phyloP scores from a whole-genome alignment of 2,329 filamentous ascomycete species.

The Fusarium sp. region DNA sequence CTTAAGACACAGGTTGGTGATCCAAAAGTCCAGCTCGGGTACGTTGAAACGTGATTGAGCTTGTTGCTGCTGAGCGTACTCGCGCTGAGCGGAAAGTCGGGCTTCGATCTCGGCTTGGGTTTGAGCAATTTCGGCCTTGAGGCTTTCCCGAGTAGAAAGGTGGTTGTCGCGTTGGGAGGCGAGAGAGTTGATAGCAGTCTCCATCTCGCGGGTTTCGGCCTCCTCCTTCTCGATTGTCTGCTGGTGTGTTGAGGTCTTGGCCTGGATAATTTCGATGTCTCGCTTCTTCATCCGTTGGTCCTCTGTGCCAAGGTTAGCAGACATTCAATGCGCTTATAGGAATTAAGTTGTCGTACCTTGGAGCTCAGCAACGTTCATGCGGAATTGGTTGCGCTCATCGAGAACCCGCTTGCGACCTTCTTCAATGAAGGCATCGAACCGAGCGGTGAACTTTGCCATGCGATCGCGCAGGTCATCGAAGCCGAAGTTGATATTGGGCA shows the following conservation, averaged over 20 bases:
- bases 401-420: conserved; percentile 88
- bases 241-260: conserved; percentile 76
- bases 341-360: conserved; percentile 72
- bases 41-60: conserved; percentile 88
- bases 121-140: conserved; percentile 71
- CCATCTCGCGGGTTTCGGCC: conserved; percentile 81
- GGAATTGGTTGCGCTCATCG: conserved; percentile 94
- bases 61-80: conserved; percentile 79
- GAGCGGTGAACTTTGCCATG: conserved; percentile 91
- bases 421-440: conserved; percentile 95
- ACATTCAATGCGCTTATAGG: not conserved
- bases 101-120: conserved; percentile 77
- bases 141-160: conserved; percentile 64
- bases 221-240: conserved; percentile 81
- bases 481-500: conserved; percentile 93
- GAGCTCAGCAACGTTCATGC: conserved; percentile 87
- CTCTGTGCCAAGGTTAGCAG: conserved; percentile 65
- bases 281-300: conserved; percentile 90
- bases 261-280: conserved; percentile 83
- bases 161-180: conserved; percentile 70
- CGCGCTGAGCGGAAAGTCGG: conserved; percentile 76
- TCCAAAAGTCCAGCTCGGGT: conserved; percentile 96
- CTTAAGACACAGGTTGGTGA: conserved; percentile 85
- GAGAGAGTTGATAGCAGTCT: conserved; percentile 68
- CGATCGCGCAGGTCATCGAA: conserved; percentile 95